These are phyloP conservation scores for Lactifluus piperatus DNA, from an alignment of 768 basidiomycete species.

Conservation along the genomic window DNA sequence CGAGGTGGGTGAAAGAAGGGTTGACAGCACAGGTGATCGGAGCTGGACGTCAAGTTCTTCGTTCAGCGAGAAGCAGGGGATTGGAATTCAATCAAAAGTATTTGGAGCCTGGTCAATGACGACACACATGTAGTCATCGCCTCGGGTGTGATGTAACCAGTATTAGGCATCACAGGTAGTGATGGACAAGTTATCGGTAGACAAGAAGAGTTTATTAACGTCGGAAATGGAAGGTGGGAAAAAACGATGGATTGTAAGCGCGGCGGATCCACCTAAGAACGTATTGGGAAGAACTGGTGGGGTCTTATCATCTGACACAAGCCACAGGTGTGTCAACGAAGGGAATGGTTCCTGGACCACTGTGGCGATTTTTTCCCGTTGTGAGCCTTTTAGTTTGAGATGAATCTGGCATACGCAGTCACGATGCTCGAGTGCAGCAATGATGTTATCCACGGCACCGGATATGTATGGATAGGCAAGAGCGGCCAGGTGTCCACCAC, in stretches of 20 bases:
- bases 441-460: no score
- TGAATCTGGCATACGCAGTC: no score
- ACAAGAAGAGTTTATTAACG: not conserved
- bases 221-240: not conserved
- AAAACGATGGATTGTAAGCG: not conserved
- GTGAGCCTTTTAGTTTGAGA: no score
- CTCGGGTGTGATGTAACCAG: not conserved
- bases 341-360: no score
- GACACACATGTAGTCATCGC: not conserved
- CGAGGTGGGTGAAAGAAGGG: not conserved
- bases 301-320: no score
- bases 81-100: not conserved
- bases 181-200: not conserved
- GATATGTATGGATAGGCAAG: no score
- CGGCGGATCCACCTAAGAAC: not conserved
- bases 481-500: no score
- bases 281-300: no score
- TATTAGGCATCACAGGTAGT: not conserved
- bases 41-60: not conserved
- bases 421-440: no score
- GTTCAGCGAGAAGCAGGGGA: not conserved
- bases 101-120: not conserved
- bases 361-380: no score
- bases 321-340: no score
- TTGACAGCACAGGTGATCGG: not conserved